phyloP scores from a whole-genome alignment of 2,329 filamentous ascomycete species.

The Emergomyces orientalis region DNA sequence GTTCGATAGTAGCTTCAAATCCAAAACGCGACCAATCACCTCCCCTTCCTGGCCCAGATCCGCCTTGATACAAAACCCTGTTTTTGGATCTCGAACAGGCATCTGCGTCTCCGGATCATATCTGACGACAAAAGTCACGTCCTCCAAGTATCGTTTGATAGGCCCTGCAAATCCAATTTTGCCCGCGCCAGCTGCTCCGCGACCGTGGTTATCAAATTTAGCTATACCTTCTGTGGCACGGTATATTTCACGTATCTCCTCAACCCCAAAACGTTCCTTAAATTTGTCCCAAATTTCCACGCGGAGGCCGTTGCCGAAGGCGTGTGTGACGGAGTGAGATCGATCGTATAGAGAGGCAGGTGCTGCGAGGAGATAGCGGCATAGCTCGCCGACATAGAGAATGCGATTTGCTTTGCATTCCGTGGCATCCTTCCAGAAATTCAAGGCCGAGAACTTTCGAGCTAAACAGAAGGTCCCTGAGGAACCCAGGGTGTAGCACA shows the following conservation, averaged over 20 bases:
- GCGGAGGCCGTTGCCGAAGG: slow-evolving; percentile 41
- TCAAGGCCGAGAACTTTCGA: slow-evolving; percentile 39
- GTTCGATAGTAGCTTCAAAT: slow-evolving; percentile 32
- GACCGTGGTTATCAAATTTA: slow-evolving; percentile 38
- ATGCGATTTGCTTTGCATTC: slow-evolving; percentile 37
- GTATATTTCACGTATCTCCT: slow-evolving; percentile 42
- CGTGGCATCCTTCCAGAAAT: slow-evolving; percentile 40
- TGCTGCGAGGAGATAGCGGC: slow-evolving; percentile 40
- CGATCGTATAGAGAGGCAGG: slow-evolving; percentile 39
- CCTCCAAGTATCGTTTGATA: slow-evolving; percentile 32
- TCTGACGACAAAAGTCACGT: slow-evolving; percentile 36
- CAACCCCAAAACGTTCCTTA: slow-evolving; percentile 34
- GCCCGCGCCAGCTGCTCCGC: slow-evolving; percentile 34
- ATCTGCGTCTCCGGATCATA: slow-evolving; percentile 36
- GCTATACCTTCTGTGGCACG: slow-evolving; percentile 40
- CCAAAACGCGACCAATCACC: slow-evolving; percentile 37
- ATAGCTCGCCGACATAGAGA: slow-evolving; percentile 42
- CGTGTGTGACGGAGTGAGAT: slow-evolving; percentile 37
- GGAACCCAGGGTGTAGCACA: slow-evolving; percentile 35
- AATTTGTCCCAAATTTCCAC: slow-evolving; percentile 43
- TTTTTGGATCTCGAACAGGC: slow-evolving; percentile 36
- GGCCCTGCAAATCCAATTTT: slow-evolving; percentile 38
- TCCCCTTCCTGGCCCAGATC: slow-evolving; percentile 36
- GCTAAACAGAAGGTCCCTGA: slow-evolving; percentile 36
- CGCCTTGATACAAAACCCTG: slow-evolving; percentile 36